Base-by-base conservation (phyloP, 2,329 filamentous ascomycete genomes). In the Aureobasidium sp. region DNA sequence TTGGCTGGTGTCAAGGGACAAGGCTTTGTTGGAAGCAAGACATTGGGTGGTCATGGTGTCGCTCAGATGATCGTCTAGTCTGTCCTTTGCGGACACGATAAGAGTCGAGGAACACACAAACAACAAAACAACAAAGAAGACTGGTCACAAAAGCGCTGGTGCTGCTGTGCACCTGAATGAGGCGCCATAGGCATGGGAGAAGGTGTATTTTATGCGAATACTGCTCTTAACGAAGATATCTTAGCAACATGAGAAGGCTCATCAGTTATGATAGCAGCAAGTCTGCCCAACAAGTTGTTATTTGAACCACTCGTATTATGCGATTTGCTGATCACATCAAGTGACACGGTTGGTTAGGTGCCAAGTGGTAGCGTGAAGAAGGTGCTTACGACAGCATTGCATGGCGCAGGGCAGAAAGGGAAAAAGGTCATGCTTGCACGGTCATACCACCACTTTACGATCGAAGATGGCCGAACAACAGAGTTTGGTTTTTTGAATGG, bases 31-130 rank as follows among this genome's bases (percentile, higher is more conserved):
- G 89, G 89, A 64, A 97, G 92, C 82, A 97, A 97, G 85, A 97
- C 93, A 17, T 82, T 99, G 59, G 94, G 94, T 67, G 94, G 94
- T 59, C 88, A 90, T 68, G 93, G 93, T 58, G 89, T 97, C 68
- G 94, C 91, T 65, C 92, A 97, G 81, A 97, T 97, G 93, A 97
- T 97, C 77, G 91, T 97, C 72, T 96, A 81, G 79, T 68, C 22
- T 17, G 44, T 53, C 36, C 31, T 3, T 31, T 36, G 34, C 4
- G 15, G 29, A 27, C 20, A 48, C 29, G 37, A 44, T 5, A 15
- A 29, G 42, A 11, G 17, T 11, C n/a, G 17, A 45, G 22, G 11
- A 29, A 14, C 5, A 48, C 34, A 27, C 41, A 48, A 37, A 29
- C 25, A n/a, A 47, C 20, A 47, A 48, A 37, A 29, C 45, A 29